Percentiles rank a stretch among this genome's conserved stretches.
phyloP scores from a whole-genome alignment of 345 rosid genomes.

The Clarkia xantiana region DNA sequence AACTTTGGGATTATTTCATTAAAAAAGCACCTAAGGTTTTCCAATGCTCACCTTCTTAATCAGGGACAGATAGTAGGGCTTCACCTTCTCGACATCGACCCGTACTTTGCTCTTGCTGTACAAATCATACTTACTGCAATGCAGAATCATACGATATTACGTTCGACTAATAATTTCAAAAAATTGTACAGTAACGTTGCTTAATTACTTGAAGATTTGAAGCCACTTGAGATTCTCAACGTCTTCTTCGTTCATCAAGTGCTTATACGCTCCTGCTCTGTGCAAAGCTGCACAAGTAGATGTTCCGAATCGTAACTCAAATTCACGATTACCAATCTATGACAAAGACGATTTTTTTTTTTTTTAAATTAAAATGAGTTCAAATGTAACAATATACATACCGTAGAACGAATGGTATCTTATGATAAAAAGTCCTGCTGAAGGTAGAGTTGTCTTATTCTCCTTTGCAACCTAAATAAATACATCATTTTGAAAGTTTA shows the following conservation, averaged over 20 bases:
- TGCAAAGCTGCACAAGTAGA: conserved; percentile 36
- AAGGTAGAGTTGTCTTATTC: conserved; percentile 54
- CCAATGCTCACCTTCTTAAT: conserved; percentile 21
- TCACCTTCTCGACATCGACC: conserved; percentile 48
- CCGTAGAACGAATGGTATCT: conserved; percentile 72
- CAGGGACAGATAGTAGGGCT: conserved; percentile 70
- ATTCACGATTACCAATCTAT: too few species aligned
- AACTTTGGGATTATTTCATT: too few species aligned
- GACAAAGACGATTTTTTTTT: too few species aligned
- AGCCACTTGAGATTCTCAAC: conserved; percentile 60
- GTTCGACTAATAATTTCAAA: background rate
- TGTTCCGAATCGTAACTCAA: too few species aligned
- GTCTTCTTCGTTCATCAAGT: conserved; percentile 56
- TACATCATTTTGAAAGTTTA: background rate
- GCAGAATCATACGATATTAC: background rate
- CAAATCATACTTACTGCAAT: conserved; percentile 58
- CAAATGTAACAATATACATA: conserved; percentile 14
- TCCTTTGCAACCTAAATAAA: conserved; percentile 50
- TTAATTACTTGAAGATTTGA: conserved; percentile 43
- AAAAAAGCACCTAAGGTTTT: background rate
- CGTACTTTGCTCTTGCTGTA: conserved; percentile 70
- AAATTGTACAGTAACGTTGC: background rate
- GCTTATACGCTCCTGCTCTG: conserved; percentile 41
- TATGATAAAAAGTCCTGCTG: conserved; percentile 54
- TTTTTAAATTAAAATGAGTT: too few species aligned